phyloP scores from a whole-genome alignment of 1,284 basidiomycete species.

The Xerocomus amazonicus region DNA sequence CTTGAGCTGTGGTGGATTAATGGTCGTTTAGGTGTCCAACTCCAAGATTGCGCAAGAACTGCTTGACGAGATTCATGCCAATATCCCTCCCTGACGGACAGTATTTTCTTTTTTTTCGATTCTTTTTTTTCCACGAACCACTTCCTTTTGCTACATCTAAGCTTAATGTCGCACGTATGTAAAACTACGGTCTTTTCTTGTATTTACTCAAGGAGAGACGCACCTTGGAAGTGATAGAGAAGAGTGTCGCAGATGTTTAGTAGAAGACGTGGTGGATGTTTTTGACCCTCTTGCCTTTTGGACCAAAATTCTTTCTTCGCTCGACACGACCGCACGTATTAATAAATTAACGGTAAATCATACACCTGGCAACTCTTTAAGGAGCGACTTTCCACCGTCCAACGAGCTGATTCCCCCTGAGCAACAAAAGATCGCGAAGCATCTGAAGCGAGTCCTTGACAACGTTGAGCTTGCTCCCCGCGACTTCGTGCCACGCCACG shows the following conservation, averaged over 20 bases:
- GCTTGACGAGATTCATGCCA: conserved; percentile 51
- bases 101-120: not conserved
- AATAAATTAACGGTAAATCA: conserved; percentile 27
- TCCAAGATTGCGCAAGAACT: conserved; percentile 60
- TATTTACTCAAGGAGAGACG: conserved; percentile 26
- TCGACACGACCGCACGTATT: conserved; percentile 13
- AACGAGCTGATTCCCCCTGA: conserved; percentile 78
- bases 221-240: conserved; percentile 24
- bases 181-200: conserved; percentile 30
- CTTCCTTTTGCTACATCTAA: conserved; percentile 29
- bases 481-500: conserved; percentile 89
- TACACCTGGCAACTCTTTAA: conserved; percentile 18
- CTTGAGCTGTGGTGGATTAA: not conserved
- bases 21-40: conserved; percentile 45
- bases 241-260: conserved; percentile 10
- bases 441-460: conserved; percentile 83
- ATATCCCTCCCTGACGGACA: conserved; percentile 42
- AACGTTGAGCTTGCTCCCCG: conserved; percentile 87
- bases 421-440: conserved; percentile 81
- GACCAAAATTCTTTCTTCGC: conserved; percentile 9
- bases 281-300: conserved; percentile 15
- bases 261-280: conserved; percentile 9
- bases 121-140: conserved; percentile 14
- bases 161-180: conserved; percentile 35
- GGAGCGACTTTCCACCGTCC: conserved; percentile 57